These are phyloP conservation scores for Apiospora pterosperma DNA, from an alignment of 2,329 filamentous ascomycete species.

Conservation along the genomic window DNA sequence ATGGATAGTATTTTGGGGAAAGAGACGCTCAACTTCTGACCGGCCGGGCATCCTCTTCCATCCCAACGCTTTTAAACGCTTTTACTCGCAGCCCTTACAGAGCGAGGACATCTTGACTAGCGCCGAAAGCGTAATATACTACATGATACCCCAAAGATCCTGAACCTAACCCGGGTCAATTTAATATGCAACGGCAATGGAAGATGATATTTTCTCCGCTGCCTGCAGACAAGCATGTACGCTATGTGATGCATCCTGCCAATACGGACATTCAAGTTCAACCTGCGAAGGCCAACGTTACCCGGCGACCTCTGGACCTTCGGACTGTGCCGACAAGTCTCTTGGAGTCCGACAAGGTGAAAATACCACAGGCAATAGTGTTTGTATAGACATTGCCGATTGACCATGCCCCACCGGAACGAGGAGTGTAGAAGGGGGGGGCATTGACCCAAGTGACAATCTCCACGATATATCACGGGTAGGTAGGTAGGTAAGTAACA, in stretches of 20 bases:
- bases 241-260: background rate
- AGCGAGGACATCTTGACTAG: background rate
- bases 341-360: no score
- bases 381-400: no score
- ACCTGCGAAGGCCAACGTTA: background rate
- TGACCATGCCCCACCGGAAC: no score
- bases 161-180: background rate
- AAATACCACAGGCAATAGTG: no score
- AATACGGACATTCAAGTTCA: background rate
- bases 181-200: background rate
- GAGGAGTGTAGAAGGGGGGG: no score
- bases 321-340: background rate
- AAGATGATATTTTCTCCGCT: no score
- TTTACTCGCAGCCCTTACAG: background rate
- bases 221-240: no score
- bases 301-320: background rate
- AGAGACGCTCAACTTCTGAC: background rate
- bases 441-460: background rate
- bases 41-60: background rate
- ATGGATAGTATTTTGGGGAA: background rate
- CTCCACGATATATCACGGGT: background rate
- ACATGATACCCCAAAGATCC: slow-evolving; percentile 1
- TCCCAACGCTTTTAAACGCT: no score
- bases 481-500: background rate
- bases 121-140: background rate